Conservation (phyloP, 2,329 filamentous ascomycete genomes). For the Pseudohalonectria lignicola region DNA sequence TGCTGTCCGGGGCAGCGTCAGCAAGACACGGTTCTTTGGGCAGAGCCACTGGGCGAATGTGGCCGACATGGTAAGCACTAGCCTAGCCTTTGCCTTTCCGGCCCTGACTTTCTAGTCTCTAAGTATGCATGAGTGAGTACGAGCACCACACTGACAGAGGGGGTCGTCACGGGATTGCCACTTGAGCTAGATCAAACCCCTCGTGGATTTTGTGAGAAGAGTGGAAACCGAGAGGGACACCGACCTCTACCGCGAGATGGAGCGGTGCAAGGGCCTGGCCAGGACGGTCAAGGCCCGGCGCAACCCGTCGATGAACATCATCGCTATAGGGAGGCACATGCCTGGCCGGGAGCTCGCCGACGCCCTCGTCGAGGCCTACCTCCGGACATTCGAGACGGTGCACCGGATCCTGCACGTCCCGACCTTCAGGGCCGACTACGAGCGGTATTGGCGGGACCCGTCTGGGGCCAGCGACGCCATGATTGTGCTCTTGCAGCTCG, state of each 20-base stretch:
- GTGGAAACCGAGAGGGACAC: background rate
- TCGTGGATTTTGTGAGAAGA: background rate
- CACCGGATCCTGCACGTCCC: constrained; percentile 47
- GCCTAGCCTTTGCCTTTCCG: background rate
- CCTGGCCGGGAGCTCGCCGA: constrained; percentile 34
- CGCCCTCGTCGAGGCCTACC: constrained; percentile 39
- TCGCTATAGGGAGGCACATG: constrained; percentile 26
- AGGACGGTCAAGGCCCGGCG: constrained; percentile 37
- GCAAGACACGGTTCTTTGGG: constrained; percentile 46
- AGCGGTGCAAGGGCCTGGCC: constrained; percentile 40
- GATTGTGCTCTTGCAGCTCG: constrained; percentile 44
- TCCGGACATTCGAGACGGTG: constrained; percentile 44
- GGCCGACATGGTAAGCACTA: constrained; percentile 18
- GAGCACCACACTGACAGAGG: too few relatives aligned
- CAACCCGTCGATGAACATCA: constrained; percentile 29
- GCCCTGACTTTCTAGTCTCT: background rate
- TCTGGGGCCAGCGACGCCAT: too few relatives aligned
- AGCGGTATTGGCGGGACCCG: constrained; percentile 38
- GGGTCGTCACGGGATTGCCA: too few relatives aligned
- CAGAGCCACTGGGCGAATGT: constrained; percentile 43
- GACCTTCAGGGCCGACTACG: constrained; percentile 43
- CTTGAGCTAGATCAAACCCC: too few relatives aligned
- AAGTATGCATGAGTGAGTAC: too few relatives aligned
- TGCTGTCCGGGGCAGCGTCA: constrained; percentile 34
- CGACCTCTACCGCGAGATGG: constrained; percentile 14